Conservation (phyloP, 768 basidiomycete species). For the Cystobasidium ongulense region DNA sequence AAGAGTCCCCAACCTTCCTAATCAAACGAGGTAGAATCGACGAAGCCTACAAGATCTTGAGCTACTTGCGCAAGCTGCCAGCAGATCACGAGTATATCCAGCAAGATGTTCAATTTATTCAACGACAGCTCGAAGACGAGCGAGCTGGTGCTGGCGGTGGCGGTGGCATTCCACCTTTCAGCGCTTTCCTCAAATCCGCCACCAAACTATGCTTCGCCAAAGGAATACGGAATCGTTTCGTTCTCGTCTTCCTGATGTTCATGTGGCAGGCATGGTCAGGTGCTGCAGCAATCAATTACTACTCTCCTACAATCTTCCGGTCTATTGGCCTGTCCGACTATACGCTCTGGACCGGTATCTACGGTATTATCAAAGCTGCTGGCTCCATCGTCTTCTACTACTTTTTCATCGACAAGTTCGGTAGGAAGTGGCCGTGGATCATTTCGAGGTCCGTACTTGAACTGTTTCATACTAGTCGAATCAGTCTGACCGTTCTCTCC, state of each 20-base stretch:
- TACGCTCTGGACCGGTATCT: constrained; percentile 23
- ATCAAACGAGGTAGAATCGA: constrained; percentile 38
- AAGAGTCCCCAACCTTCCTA: constrained; percentile 44
- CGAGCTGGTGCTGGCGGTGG: not conserved
- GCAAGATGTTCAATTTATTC: constrained; percentile 10
- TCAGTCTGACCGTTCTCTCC: no score
- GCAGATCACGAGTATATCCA: constrained; percentile 25
- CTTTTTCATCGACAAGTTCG: constrained; percentile 48
- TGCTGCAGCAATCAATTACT: constrained; percentile 47
- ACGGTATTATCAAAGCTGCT: constrained; percentile 47
- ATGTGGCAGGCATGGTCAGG: constrained; percentile 47
- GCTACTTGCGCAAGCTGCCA: constrained; percentile 42
- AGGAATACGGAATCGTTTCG: constrained; percentile 43
- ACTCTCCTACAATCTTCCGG: constrained; percentile 51
- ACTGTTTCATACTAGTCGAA: no score
- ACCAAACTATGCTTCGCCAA: not conserved
- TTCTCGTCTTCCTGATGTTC: constrained; percentile 48
- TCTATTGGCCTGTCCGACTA: constrained; percentile 43
- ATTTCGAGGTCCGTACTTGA: no score
- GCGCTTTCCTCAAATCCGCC: not conserved
- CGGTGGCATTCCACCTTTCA: not conserved
- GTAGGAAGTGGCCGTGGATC: constrained; percentile 1
- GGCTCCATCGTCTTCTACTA: constrained; percentile 45
- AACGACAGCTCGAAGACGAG: constrained; percentile 4
- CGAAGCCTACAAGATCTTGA: constrained; percentile 41